Evolutionary conservation across 176 grass and related monocot species (phyloP).

Genomic region (Aegilops sharonensis): DNA sequence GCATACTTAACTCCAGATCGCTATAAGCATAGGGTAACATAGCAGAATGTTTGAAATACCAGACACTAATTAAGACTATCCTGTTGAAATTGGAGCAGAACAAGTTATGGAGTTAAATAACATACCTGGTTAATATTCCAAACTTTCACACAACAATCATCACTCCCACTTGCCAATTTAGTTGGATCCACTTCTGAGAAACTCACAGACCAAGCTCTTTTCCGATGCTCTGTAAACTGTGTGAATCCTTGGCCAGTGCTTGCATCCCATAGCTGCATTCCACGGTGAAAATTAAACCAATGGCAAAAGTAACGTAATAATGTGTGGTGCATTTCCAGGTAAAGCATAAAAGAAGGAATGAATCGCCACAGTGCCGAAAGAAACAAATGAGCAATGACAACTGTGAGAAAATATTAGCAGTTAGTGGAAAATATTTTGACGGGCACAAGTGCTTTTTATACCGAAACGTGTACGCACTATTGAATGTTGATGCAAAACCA

Average conservation of each 20-base stretch:
- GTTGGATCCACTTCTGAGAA: slow-evolving; percentile 91
- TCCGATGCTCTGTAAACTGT: slow-evolving; percentile 73
- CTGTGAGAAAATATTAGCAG: neutral
- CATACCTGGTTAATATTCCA: slow-evolving; percentile 94
- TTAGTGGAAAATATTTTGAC: neutral
- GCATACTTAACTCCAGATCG: neutral
- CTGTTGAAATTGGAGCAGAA: neutral
- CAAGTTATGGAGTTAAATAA: slow-evolving; percentile 35
- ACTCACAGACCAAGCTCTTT: slow-evolving; percentile 96
- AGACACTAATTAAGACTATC: neutral
- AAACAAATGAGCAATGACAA: slow-evolving; percentile 8
- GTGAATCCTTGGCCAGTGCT: slow-evolving; percentile 86
- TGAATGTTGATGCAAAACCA: slow-evolving; percentile 7
- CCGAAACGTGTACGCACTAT: neutral
- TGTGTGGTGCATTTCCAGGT: slow-evolving; percentile 15
- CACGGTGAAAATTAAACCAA: slow-evolving; percentile 18
- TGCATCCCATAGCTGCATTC: slow-evolving; percentile 97
- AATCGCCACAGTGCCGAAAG: neutral
- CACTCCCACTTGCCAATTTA: slow-evolving; percentile 90
- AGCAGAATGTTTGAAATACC: slow-evolving; percentile 11
- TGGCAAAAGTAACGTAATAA: slow-evolving; percentile 28
- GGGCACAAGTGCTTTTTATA: neutral
- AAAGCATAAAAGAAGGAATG: slow-evolving; percentile 31
- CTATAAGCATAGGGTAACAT: neutral
- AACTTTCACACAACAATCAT: slow-evolving; percentile 89